phyloP scores from a whole-genome alignment of 2,329 filamentous ascomycete species.

The Biscogniauxia marginata region DNA sequence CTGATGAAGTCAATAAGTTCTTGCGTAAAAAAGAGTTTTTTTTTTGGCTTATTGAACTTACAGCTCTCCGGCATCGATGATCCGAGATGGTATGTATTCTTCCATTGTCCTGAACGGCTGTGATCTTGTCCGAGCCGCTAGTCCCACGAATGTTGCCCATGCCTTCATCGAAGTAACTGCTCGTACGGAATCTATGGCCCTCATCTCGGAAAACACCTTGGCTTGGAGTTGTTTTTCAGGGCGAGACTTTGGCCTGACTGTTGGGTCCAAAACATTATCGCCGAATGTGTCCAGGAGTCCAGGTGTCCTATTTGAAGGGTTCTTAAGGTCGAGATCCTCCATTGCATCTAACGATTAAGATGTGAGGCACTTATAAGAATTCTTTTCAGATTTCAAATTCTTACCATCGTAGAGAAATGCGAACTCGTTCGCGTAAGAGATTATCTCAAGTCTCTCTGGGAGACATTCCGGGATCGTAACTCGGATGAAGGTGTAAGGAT shows the following conservation, averaged over 20 bases:
- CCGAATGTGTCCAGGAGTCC: no score
- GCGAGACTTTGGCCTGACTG: no score
- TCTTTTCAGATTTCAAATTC: background rate
- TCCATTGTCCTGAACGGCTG: constrained; percentile 23
- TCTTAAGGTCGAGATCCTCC: no score
- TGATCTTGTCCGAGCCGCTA: constrained; percentile 13
- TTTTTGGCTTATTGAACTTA: no score
- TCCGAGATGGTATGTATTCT: constrained; percentile 29
- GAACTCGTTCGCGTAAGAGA: constrained; percentile 41
- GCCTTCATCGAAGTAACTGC: constrained; percentile 27
- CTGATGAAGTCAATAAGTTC: no score
- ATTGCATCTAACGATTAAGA: no score
- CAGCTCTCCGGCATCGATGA: constrained; percentile 27
- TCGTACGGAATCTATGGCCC: constrained; percentile 25
- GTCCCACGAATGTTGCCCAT: constrained; percentile 25
- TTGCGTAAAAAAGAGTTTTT: no score
- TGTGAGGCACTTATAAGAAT: no score
- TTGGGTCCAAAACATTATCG: no score
- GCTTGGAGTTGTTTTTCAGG: no score
- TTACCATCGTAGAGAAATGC: constrained; percentile 39
- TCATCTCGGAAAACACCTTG: no score
- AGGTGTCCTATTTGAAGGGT: no score
- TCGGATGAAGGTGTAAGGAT: constrained; percentile 31
- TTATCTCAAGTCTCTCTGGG: constrained; percentile 38
- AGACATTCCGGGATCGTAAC: constrained; percentile 37